Conservation (phyloP, 23 red algal genomes). For the Chondrus crispus region DNA sequence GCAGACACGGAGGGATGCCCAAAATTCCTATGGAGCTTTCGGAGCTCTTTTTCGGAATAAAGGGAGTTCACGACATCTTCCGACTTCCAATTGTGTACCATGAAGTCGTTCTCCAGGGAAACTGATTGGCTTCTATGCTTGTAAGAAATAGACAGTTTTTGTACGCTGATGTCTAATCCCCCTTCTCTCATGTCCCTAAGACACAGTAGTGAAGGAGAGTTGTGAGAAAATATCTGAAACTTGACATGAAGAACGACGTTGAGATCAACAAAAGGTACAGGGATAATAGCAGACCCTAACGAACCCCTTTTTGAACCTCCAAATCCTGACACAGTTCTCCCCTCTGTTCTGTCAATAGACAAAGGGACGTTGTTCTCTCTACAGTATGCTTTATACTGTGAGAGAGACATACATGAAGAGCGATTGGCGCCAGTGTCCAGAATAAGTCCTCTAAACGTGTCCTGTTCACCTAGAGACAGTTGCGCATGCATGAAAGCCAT, state of each 20-base stretch:
- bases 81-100: neutral
- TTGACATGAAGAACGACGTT: conserved; percentile 17
- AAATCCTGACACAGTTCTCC: neutral
- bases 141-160: neutral
- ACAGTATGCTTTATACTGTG: neutral
- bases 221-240: conserved; percentile 23
- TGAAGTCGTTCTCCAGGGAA: neutral
- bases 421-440: neutral
- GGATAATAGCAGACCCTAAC: conserved; percentile 8
- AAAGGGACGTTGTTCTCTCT: neutral
- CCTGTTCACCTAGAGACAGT: neutral
- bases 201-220: neutral
- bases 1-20: neutral
- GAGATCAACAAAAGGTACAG: conserved; percentile 16
- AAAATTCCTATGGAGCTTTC: neutral
- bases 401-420: neutral
- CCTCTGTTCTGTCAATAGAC: neutral
- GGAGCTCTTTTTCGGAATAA: neutral
- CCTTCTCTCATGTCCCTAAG: conserved; percentile 45
- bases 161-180: conserved; percentile 14
- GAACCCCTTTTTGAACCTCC: conserved; percentile 13
- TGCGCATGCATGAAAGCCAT: neutral
- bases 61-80: neutral
- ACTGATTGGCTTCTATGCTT: neutral
- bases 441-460: neutral